These are phyloP conservation scores for Picochlorum sp. DNA, from an alignment of 139 green algal genomes.

Conservation along the genomic window DNA sequence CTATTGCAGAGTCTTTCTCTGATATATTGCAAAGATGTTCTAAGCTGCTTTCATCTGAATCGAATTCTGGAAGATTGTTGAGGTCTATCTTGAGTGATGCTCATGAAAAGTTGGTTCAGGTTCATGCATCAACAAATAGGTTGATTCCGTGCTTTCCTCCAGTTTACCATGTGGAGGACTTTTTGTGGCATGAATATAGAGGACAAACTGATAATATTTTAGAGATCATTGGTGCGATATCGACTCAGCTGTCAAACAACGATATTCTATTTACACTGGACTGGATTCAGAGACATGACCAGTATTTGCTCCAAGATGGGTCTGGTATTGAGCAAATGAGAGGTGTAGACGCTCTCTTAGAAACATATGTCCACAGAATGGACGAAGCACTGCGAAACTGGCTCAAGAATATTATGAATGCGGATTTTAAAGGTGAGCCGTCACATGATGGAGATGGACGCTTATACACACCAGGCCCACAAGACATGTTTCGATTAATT, in stretches of 20 bases:
- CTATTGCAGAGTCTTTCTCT: slow-evolving; percentile 35
- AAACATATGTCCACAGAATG: slow-evolving; percentile 65
- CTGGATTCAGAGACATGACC: slow-evolving; percentile 69
- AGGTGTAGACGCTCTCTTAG: slow-evolving; percentile 45
- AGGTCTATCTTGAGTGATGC: slow-evolving; percentile 44
- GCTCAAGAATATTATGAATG: slow-evolving; percentile 76
- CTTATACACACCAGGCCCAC: slow-evolving; percentile 65
- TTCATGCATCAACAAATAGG: slow-evolving; percentile 35
- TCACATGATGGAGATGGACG: slow-evolving; percentile 45
- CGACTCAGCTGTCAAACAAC: slow-evolving; percentile 54
- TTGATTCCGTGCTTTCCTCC: slow-evolving; percentile 74
- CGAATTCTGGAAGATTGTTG: slow-evolving; percentile 32
- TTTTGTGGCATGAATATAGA: slow-evolving; percentile 52
- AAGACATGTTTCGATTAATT: slow-evolving; percentile 88
- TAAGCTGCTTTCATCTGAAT: slow-evolving; percentile 26
- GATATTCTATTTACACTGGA: slow-evolving; percentile 68
- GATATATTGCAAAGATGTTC: slow-evolving; percentile 41
- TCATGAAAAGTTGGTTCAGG: slow-evolving; percentile 27
- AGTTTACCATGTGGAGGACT: slow-evolving; percentile 63
- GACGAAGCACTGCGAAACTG: slow-evolving; percentile 52
- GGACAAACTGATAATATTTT: slow-evolving; percentile 60
- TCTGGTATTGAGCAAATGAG: neutral
- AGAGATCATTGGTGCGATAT: slow-evolving; percentile 61
- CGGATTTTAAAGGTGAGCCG: slow-evolving; percentile 41
- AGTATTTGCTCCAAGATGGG: slow-evolving; percentile 37